A percentile compares a stretch with the other conserved stretches of the same genome.
Conservation (phyloP, 108 stramenopile genomes). For the Cyclotella cryptica region DNA sequence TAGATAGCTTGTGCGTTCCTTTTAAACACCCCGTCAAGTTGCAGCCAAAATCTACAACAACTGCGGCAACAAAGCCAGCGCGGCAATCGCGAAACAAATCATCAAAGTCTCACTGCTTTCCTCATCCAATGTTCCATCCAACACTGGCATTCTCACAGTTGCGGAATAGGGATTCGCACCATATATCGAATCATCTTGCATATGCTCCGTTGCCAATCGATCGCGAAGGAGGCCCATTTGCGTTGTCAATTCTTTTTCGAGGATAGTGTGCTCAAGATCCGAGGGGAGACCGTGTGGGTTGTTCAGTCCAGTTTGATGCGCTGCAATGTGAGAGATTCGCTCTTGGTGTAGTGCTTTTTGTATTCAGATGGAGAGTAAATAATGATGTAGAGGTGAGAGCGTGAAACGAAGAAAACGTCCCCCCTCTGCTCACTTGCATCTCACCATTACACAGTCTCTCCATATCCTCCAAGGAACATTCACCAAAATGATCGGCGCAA, state of each 20-base stretch:
- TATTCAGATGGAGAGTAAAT: neutral
- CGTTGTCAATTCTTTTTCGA: constrained; percentile 36
- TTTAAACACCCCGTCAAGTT: neutral
- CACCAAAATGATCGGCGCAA: constrained; percentile 48
- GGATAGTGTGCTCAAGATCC: constrained; percentile 40
- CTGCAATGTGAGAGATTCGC: constrained; percentile 41
- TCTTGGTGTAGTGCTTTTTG: constrained; percentile 47
- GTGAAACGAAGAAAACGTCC: neutral
- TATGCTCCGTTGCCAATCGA: constrained; percentile 43
- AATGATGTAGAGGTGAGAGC: too few species aligned
- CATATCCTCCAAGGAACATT: constrained; percentile 53
- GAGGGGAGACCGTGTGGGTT: constrained; percentile 43
- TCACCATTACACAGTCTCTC: constrained; percentile 47
- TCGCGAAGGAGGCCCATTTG: constrained; percentile 41
- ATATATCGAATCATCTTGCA: constrained; percentile 43
- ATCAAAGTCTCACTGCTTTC: constrained; percentile 48
- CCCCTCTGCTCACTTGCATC: neutral
- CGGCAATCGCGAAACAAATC: constrained; percentile 50
- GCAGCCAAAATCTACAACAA: constrained; percentile 12
- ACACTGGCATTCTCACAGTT: constrained; percentile 28
- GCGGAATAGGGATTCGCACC: constrained; percentile 25
- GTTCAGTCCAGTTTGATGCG: constrained; percentile 29
- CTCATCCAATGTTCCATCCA: constrained; percentile 50
- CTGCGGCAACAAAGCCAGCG: constrained; percentile 43
- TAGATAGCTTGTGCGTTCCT: too few species aligned